Percentiles rank a stretch among this genome's conserved stretches.
Evolutionary conservation across 2,329 filamentous ascomycete genomes (phyloP).

Genomic region (Colletotrichum sublineola): DNA sequence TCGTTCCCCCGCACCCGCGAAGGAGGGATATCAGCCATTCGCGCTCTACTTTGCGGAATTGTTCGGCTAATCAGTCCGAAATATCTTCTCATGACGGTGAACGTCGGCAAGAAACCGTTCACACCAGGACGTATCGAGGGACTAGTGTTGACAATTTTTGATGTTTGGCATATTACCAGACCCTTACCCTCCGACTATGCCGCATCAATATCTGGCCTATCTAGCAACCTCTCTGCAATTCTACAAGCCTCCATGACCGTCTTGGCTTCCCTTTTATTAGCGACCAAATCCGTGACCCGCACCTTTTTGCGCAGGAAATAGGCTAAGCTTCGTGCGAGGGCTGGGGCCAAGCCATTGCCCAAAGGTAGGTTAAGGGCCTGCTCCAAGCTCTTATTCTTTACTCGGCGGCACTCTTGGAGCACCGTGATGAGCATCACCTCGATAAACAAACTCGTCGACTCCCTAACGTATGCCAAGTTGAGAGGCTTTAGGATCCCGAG

Average conservation of each 20-base stretch:
- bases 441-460: slow-evolving; percentile 82
- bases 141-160: not conserved
- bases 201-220: slow-evolving; percentile 42
- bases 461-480: slow-evolving; percentile 82
- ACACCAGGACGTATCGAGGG: not conserved
- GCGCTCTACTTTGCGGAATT: not conserved
- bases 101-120: not conserved
- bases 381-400: slow-evolving; percentile 53
- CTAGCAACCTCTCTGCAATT: slow-evolving; percentile 55
- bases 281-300: slow-evolving; percentile 70
- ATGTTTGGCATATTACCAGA: not conserved
- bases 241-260: slow-evolving; percentile 63
- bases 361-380: slow-evolving; percentile 31
- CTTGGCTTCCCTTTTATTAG: slow-evolving; percentile 61
- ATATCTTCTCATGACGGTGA: not conserved
- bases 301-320: slow-evolving; percentile 86
- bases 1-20: not conserved
- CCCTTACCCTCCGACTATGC: not conserved
- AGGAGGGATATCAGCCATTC: too few species aligned
- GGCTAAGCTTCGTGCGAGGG: slow-evolving; percentile 79
- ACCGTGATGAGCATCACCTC: slow-evolving; percentile 84
- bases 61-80: not conserved
- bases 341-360: slow-evolving; percentile 58
- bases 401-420: slow-evolving; percentile 70
- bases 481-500: slow-evolving; percentile 74